phyloP scores from a whole-genome alignment of 73 alveolate genomes.

The Durusdinium trenchii region DNA sequence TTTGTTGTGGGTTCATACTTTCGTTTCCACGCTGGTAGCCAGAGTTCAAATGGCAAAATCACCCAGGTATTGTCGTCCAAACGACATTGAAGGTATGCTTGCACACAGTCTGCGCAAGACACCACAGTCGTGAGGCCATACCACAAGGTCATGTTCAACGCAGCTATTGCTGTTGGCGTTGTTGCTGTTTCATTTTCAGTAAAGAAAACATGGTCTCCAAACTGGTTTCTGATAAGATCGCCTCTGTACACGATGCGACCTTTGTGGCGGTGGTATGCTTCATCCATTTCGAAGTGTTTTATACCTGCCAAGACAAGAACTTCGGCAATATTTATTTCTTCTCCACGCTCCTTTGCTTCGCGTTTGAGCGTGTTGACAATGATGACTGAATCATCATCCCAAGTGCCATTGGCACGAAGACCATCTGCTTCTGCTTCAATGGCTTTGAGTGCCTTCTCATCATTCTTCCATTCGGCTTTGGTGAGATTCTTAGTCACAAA shows the following conservation, averaged over 20 bases:
- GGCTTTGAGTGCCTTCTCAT: constrained; percentile 16
- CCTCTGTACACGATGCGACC: constrained; percentile 11
- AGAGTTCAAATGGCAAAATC: constrained; percentile 3
- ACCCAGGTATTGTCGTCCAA: constrained; percentile 12
- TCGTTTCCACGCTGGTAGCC: neutral
- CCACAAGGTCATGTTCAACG: constrained; percentile 38
- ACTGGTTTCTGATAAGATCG: neutral
- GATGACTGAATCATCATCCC: constrained; percentile 13
- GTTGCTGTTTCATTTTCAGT: constrained; percentile 30
- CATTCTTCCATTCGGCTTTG: neutral
- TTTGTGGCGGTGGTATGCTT: neutral
- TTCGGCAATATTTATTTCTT: neutral
- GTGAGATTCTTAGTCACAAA: neutral
- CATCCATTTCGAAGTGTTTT: constrained; percentile 16
- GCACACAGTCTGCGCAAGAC: constrained; percentile 46
- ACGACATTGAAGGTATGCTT: neutral
- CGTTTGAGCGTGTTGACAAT: neutral
- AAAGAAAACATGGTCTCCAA: constrained; percentile 14
- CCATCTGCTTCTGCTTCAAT: constrained; percentile 9
- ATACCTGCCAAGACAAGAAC: neutral
- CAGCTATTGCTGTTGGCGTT: constrained; percentile 28
- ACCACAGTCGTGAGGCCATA: constrained; percentile 1
- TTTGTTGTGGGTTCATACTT: neutral
- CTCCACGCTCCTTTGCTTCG: neutral
- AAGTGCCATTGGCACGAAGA: neutral